Percentiles rank a stretch among this genome's conserved stretches.
phyloP scores from a whole-genome alignment of 2,329 filamentous ascomycete species.

The Fusarium graminum region DNA sequence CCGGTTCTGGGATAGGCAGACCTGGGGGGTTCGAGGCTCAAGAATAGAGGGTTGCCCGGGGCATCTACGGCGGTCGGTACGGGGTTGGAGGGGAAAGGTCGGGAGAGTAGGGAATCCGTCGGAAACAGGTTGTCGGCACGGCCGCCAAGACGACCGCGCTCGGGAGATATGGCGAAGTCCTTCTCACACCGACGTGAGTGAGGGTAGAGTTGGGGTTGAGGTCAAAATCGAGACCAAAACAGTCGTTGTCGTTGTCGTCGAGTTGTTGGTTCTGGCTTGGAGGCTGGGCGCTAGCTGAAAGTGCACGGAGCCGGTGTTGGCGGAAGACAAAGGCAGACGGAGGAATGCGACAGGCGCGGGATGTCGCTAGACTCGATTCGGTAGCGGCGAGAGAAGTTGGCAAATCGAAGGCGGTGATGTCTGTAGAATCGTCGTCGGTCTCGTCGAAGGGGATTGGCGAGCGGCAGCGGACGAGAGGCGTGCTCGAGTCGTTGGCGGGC shows the following conservation, averaged over 20 bases:
- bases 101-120: constrained; percentile 63
- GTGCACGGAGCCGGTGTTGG: constrained; percentile 39
- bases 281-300: constrained; percentile 27
- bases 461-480: constrained; percentile 34
- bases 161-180: constrained; percentile 47
- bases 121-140: constrained; percentile 58
- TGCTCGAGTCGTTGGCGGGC: constrained; percentile 45
- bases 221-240: constrained; percentile 5
- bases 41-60: constrained; percentile 47
- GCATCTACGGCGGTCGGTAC: constrained; percentile 50
- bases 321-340: constrained; percentile 33
- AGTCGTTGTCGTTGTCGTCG: constrained; percentile 13
- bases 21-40: constrained; percentile 51
- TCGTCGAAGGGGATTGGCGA: constrained; percentile 30
- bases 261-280: constrained; percentile 22
- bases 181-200: constrained; percentile 45
- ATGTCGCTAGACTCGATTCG: constrained; percentile 31
- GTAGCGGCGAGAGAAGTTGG: constrained; percentile 11
- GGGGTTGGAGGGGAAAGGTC: constrained; percentile 42
- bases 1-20: constrained; percentile 49
- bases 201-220: constrained; percentile 13
- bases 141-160: constrained; percentile 63
- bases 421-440: constrained; percentile 7
- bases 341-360: constrained; percentile 36
- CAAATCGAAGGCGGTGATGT: constrained; percentile 3